These are phyloP conservation scores for Decorospora gaudefroyi DNA, from an alignment of 2,329 filamentous ascomycete species.

Conservation along the genomic window DNA sequence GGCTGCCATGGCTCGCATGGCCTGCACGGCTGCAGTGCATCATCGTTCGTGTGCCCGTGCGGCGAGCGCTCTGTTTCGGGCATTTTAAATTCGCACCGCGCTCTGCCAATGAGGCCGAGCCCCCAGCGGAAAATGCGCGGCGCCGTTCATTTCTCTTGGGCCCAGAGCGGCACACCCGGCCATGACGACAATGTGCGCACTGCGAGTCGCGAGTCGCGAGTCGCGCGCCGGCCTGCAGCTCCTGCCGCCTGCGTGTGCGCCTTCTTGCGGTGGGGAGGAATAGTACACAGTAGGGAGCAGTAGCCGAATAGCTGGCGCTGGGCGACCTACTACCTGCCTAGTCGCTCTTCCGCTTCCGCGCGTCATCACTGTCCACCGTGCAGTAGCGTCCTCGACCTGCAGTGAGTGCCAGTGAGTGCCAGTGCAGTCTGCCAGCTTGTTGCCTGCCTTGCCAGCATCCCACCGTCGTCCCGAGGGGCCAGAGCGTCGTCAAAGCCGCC, in stretches of 20 bases:
- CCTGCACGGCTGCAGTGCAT: conserved; percentile 10
- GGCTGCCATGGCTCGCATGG: no score
- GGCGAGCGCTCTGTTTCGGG: conserved; percentile 15
- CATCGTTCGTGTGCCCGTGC: conserved; percentile 6
- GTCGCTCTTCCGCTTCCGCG: conserved; percentile 37
- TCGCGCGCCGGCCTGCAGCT: no score
- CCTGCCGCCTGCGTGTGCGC: conserved; percentile 22
- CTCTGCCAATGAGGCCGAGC: conserved; percentile 13
- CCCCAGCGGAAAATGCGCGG: conserved; percentile 9
- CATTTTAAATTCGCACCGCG: conserved; percentile 11
- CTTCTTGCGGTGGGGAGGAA: conserved; percentile 27
- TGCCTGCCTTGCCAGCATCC: conserved; percentile 23
- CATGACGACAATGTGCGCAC: no score
- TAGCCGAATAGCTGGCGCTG: no score
- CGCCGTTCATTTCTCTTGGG: conserved; percentile 7
- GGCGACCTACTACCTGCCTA: no score
- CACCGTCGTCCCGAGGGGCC: conserved; percentile 15
- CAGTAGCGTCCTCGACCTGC: conserved; percentile 34
- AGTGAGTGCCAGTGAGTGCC: no score
- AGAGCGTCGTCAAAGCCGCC: conserved; percentile 32
- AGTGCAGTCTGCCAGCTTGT: no score
- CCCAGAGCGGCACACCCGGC: conserved; percentile 20
- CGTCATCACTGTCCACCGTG: conserved; percentile 31
- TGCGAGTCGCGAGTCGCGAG: no score
- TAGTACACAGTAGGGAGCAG: no score